A percentile compares a stretch with the other conserved stretches of the same genome.
These are phyloP conservation scores for Paradendryphiella salina DNA, from an alignment of 2,329 filamentous ascomycete genomes.

Conservation along the genomic window DNA sequence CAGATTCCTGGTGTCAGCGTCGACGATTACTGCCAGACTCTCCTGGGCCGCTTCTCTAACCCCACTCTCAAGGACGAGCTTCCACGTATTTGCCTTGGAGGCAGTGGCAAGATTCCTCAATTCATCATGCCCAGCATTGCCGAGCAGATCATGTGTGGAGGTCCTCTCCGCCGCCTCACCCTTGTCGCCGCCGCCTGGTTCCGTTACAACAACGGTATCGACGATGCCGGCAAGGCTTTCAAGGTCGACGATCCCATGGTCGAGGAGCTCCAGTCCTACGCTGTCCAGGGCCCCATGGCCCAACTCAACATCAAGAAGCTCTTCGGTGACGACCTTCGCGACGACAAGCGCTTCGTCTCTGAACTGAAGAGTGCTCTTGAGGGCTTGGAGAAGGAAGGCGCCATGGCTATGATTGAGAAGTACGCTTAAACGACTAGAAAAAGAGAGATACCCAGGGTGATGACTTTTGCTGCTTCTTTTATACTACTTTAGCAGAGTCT, in stretches of 20 bases:
- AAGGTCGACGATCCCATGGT: slow-evolving; percentile 33
- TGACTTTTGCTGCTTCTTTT: neutral
- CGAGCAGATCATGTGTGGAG: slow-evolving; percentile 32
- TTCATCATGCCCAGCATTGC: slow-evolving; percentile 39
- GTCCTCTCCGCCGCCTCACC: slow-evolving; percentile 31
- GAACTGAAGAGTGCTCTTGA: slow-evolving; percentile 32
- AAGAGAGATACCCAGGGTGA: slow-evolving; percentile 3
- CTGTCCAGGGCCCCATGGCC: slow-evolving; percentile 20
- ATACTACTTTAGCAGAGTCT: neutral
- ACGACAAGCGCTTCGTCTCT: slow-evolving; percentile 32
- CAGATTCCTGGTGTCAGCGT: slow-evolving; percentile 34
- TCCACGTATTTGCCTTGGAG: slow-evolving; percentile 37
- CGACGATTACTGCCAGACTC: slow-evolving; percentile 34
- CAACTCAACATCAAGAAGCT: slow-evolving; percentile 21
- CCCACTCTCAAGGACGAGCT: slow-evolving; percentile 36
- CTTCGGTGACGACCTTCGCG: slow-evolving; percentile 35
- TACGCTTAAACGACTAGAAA: slow-evolving; percentile 12
- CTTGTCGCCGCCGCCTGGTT: slow-evolving; percentile 35
- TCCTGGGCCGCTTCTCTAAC: slow-evolving; percentile 35
- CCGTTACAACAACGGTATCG: slow-evolving; percentile 31
- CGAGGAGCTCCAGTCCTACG: slow-evolving; percentile 30
- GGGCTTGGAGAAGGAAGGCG: slow-evolving; percentile 25
- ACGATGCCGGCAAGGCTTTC: slow-evolving; percentile 31
- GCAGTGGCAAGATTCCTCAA: slow-evolving; percentile 36
- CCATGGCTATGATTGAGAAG: slow-evolving; percentile 27